A percentile compares a stretch with the other conserved stretches of the same genome.
phyloP scores from a whole-genome alignment of 1,284 basidiomycete species.

The Ganoderma lucidum region DNA sequence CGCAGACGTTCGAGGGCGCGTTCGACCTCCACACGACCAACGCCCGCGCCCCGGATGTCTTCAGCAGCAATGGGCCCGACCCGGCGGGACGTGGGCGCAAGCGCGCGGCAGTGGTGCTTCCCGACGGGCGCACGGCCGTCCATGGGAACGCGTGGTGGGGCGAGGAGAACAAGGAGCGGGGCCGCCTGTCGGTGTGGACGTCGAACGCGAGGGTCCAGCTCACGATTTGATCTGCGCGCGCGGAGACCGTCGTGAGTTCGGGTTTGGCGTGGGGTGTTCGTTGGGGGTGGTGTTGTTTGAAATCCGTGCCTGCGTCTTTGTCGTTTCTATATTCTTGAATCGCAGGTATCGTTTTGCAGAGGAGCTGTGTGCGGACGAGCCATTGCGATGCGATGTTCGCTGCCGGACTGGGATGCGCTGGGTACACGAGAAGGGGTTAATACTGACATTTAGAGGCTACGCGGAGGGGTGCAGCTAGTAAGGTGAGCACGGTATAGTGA shows the following conservation, averaged over 20 bases:
- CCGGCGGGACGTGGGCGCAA: conserved; percentile 10
- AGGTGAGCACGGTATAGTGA: not conserved
- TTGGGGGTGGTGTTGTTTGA: not conserved
- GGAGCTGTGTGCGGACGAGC: no score
- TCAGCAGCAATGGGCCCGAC: conserved; percentile 20
- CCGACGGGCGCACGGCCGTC: not conserved
- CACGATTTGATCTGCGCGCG: not conserved
- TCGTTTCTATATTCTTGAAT: not conserved
- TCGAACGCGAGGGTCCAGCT: conserved; percentile 12
- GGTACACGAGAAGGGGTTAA: no score
- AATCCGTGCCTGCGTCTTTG: not conserved
- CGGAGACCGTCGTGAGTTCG: not conserved
- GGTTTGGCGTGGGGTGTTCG: not conserved
- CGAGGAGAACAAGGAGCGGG: conserved; percentile 5
- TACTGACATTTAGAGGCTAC: not conserved
- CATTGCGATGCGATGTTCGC: not conserved
- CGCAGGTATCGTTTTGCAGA: not conserved
- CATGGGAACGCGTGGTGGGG: conserved; percentile 15
- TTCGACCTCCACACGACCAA: conserved; percentile 45
- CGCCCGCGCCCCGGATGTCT: conserved; percentile 10
- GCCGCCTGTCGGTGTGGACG: conserved; percentile 10
- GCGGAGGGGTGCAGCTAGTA: not conserved
- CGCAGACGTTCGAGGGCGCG: conserved; percentile 54
- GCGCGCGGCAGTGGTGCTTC: not conserved
- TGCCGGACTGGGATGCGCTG: no score